Conservation (phyloP, 148 eudicot genomes). For the Gaultheria prostrata region DNA sequence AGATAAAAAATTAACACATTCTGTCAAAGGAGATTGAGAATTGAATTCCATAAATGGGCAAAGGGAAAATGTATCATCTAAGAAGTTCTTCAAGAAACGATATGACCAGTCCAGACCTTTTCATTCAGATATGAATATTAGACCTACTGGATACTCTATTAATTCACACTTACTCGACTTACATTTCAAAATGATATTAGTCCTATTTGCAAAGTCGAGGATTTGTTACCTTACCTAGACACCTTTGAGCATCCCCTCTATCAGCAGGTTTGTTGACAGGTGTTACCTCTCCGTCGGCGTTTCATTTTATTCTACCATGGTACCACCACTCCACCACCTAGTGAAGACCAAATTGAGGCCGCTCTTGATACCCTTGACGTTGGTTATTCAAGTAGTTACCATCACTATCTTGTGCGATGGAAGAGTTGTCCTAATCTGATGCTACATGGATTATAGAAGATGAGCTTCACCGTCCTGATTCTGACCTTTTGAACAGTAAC, state of each 20-base stretch:
- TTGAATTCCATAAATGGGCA: not conserved
- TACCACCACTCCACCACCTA: not conserved
- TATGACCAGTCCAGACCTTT: not conserved
- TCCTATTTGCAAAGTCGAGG: not conserved
- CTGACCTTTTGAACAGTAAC: not conserved
- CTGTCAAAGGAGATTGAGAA: not conserved
- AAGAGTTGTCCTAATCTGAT: not conserved
- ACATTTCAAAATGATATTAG: not conserved
- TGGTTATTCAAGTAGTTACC: not conserved
- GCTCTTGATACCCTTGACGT: not conserved
- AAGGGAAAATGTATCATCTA: not conserved
- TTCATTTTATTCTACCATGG: not conserved
- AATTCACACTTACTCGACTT: not conserved
- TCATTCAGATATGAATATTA: not conserved
- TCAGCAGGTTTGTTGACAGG: not conserved
- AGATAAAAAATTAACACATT: not conserved
- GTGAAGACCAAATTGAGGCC: not conserved
- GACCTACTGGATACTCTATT: not conserved
- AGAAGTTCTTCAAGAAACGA: not conserved
- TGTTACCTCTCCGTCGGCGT: not conserved
- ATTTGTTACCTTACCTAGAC: not conserved
- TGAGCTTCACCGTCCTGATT: not conserved
- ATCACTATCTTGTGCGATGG: not conserved
- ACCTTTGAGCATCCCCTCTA: not conserved
- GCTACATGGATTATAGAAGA: not conserved